Evolutionary conservation across 2,329 filamentous ascomycete genomes (phyloP).

Genomic region (Ophiocordyceps unilateralis): DNA sequence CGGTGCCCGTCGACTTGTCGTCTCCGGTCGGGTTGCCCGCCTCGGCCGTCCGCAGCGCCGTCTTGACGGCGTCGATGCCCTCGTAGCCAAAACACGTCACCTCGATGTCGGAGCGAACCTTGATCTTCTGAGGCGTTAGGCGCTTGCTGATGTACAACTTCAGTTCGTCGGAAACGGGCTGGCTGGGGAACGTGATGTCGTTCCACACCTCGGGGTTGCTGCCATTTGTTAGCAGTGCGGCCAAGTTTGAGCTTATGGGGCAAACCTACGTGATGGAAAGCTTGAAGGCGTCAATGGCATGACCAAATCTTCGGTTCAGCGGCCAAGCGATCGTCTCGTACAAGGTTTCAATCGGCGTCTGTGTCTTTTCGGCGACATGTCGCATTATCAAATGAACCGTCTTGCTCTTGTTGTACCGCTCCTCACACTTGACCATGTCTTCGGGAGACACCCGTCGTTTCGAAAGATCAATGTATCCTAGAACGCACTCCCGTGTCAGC

Average conservation of each 20-base stretch:
- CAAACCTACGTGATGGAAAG: slow-evolving; percentile 80
- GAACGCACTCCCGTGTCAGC: neutral
- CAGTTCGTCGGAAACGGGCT: slow-evolving; percentile 73
- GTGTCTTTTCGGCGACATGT: slow-evolving; percentile 94
- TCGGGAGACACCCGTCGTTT: slow-evolving; percentile 96
- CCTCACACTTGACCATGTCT: slow-evolving; percentile 96
- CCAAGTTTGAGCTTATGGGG: neutral
- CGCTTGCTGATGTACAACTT: slow-evolving; percentile 94
- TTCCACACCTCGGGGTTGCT: slow-evolving; percentile 94
- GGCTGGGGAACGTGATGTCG: slow-evolving; percentile 75
- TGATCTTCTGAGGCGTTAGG: slow-evolving; percentile 93
- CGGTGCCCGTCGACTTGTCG: slow-evolving; percentile 41
- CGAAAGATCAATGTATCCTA: slow-evolving; percentile 87
- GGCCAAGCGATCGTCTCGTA: slow-evolving; percentile 96
- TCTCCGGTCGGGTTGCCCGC: slow-evolving; percentile 61
- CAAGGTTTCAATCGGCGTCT: slow-evolving; percentile 80
- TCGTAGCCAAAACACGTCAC: slow-evolving; percentile 93
- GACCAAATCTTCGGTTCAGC: slow-evolving; percentile 91
- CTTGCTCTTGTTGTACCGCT: slow-evolving; percentile 99
- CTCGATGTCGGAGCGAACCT: slow-evolving; percentile 94
- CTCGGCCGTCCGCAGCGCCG: slow-evolving; percentile 78
- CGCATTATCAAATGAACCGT: slow-evolving; percentile 98
- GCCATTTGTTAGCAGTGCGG: slow-evolving; percentile 4
- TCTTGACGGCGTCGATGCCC: slow-evolving; percentile 95
- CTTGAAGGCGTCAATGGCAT: slow-evolving; percentile 96